phyloP scores from a whole-genome alignment of 2,329 filamentous ascomycete species.

The Verticillium nubilum region DNA sequence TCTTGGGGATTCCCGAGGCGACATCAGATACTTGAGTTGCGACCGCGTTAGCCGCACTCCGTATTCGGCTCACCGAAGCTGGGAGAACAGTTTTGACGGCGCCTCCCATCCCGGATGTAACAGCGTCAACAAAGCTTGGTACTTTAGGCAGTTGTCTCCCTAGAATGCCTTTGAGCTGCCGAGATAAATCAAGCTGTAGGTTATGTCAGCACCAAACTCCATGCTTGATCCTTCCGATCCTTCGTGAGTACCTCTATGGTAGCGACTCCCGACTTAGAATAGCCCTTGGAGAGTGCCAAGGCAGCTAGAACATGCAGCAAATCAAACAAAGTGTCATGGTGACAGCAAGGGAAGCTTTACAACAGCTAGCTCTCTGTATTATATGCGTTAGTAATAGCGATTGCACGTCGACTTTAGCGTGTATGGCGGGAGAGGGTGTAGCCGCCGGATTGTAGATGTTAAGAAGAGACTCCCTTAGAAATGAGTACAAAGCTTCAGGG shows the following conservation, averaged over 20 bases:
- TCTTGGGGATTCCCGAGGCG: background rate
- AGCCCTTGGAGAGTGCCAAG: background rate
- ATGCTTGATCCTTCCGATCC: background rate
- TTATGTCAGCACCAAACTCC: background rate
- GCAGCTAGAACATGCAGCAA: background rate
- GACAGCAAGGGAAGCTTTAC: background rate
- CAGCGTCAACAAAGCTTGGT: background rate
- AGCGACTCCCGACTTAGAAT: background rate
- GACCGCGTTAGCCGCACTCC: background rate
- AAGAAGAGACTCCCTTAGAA: no score
- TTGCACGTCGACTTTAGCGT: no score
- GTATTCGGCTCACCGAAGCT: background rate
- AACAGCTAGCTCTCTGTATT: background rate
- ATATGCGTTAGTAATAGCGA: background rate
- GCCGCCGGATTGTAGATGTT: no score
- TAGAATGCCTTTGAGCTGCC: background rate
- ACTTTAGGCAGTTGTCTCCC: background rate
- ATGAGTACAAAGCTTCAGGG: no score
- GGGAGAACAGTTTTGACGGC: background rate
- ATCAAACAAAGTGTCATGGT: background rate
- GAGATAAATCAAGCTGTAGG: background rate
- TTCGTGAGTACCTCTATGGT: background rate
- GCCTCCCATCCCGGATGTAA: background rate
- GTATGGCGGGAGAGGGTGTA: no score
- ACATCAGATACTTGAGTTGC: background rate